Evolutionary conservation across 805 yeast genomes (phyloP).

Genomic region (Zygosaccharomyces rouxii): DNA sequence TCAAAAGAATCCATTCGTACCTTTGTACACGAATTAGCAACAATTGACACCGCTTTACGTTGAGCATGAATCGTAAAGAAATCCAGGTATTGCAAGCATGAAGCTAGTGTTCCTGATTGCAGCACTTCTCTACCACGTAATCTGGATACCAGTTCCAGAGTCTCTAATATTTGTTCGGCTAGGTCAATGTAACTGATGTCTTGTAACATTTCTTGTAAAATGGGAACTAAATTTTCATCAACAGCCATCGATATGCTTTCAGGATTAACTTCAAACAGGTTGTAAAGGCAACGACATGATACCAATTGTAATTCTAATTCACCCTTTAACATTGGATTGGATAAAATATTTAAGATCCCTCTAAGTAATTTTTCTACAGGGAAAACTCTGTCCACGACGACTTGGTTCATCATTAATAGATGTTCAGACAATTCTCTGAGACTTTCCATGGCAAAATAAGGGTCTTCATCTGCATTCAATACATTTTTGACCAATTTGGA

Average conservation of each 20-base stretch:
- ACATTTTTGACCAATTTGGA: constrained; percentile 29
- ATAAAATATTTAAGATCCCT: constrained; percentile 53
- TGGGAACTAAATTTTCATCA: constrained; percentile 59
- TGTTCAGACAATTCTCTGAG: constrained; percentile 61
- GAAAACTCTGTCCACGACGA: constrained; percentile 57
- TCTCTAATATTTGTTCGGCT: constrained; percentile 85
- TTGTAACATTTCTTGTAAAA: constrained; percentile 57
- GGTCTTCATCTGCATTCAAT: constrained; percentile 42
- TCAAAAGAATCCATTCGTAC: constrained; percentile 44
- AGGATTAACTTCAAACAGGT: constrained; percentile 68
- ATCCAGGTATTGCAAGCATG: constrained; percentile 71
- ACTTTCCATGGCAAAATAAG: constrained; percentile 58
- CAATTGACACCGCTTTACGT: constrained; percentile 68
- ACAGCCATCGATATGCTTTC: constrained; percentile 62
- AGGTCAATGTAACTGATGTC: constrained; percentile 83
- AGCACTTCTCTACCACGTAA: constrained; percentile 50
- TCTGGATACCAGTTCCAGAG: constrained; percentile 62
- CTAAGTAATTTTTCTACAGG: constrained; percentile 56
- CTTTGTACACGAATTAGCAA: constrained; percentile 60
- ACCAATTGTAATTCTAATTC: constrained; percentile 78
- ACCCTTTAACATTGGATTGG: constrained; percentile 52
- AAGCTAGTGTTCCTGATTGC: constrained; percentile 52
- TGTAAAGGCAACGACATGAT: constrained; percentile 79
- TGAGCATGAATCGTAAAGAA: constrained; percentile 89
- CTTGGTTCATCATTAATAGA: constrained; percentile 62